Evolutionary conservation across 345 rosid genomes (phyloP), one percentile per base, ranked within the genome.

Genomic region (Laguncularia racemosa): DNA sequence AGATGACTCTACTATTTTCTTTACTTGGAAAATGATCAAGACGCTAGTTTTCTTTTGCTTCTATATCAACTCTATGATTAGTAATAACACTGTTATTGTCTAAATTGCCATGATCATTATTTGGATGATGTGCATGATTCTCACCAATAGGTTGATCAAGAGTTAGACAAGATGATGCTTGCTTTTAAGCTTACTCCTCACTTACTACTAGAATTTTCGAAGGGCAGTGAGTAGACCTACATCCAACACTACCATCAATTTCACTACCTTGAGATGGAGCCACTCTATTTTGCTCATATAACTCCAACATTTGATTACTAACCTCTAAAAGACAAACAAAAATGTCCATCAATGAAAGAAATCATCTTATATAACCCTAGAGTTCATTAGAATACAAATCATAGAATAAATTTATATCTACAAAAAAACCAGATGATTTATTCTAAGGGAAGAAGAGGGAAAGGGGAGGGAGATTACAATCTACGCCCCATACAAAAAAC

Each of bases 1-100:
- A 57, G 63, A 52, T 57, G 61, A 62, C 88, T 63, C 76, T 74
- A 14, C 2, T 26, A 65, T 48, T 79, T 46, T 73, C 89, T 68
- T 65, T 74, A 38, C 16, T 58, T n/a, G 70, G 53, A 16, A 67
- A 52, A 40, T 68, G 72, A 51, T 80, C 85, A 43, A 57, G 58
- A 51, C 60, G 79, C 46, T 62, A 69, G 58, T 59, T 47, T 20
- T 79, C 91, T 74, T 82, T 77, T 6, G 63, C 59, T 46, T 71
- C 79, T 9, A 57, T 49, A 21, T 84, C 80, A 50, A 61, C 67
- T 63, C 82, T 81, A 63, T 80, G 91, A 67, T 85, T 91, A 16
- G 81, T 81, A 60, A 80, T 80, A 66, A 76, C 92, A 78, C 93
- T n/a, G n/a, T n/a, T n/a, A n/a, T n/a, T n/a, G n/a, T n/a, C n/a